phyloP scores from a whole-genome alignment of 129 eudicot genomes.

The Lactuca sativa region DNA sequence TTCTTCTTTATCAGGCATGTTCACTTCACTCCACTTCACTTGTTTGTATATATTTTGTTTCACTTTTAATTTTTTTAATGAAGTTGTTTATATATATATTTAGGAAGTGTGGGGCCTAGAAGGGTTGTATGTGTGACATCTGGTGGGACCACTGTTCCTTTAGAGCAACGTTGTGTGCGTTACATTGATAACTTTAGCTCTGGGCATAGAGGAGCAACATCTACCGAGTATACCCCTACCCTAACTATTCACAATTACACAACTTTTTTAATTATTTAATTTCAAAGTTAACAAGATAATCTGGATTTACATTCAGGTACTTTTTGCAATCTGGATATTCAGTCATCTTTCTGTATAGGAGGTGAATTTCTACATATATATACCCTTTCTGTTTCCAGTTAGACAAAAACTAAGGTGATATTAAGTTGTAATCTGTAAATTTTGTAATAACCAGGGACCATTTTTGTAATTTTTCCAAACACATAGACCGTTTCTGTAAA shows the following conservation, averaged over 20 bases:
- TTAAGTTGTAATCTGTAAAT: too few species aligned
- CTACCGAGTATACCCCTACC: conserved; percentile 69
- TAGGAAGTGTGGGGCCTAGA: conserved; percentile 46
- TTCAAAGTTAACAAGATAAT: not conserved
- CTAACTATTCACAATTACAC: not conserved
- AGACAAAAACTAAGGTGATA: too few species aligned
- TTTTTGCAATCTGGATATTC: conserved; percentile 87
- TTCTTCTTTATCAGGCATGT: conserved; percentile 53
- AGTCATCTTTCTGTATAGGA: conserved; percentile 77
- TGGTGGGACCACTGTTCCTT: conserved; percentile 97
- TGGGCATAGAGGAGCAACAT: conserved; percentile 98
- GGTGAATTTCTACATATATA: conserved; percentile 39
- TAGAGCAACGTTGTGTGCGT: conserved; percentile 96
- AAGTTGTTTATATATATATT: not conserved
- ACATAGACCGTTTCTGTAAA: too few species aligned
- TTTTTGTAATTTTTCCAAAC: too few species aligned
- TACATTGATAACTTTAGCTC: conserved; percentile 96
- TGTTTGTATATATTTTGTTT: not conserved
- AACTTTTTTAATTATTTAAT: not conserved
- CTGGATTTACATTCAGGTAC: conserved; percentile 49
- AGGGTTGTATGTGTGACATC: conserved; percentile 93
- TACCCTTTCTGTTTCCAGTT: not conserved
- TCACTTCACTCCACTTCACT: not conserved
- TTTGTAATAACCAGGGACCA: too few species aligned
- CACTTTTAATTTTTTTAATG: not conserved